phyloP scores from a whole-genome alignment of 345 rosid genomes.

The Populus tremula region DNA sequence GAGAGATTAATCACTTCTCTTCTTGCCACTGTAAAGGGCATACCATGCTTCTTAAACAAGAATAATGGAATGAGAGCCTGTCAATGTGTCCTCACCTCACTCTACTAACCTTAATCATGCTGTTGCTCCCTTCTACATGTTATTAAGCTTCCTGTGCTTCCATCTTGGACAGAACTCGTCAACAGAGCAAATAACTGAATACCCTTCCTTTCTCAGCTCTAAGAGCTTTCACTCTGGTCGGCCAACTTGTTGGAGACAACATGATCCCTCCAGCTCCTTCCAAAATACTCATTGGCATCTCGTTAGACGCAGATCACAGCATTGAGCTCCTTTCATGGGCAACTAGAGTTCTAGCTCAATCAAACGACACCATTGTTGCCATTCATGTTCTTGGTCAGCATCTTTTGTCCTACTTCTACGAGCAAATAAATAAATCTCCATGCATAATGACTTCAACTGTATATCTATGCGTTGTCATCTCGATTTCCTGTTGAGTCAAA shows the following conservation, averaged over 20 bases:
- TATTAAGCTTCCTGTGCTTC: slow-evolving; percentile 13
- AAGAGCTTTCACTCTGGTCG: background rate
- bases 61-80: slow-evolving; percentile 26
- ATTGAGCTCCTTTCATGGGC: slow-evolving; percentile 80
- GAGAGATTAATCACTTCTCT: slow-evolving; percentile 13
- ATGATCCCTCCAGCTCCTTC: slow-evolving; percentile 52
- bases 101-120: slow-evolving; percentile 51
- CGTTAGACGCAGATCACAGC: slow-evolving; percentile 57
- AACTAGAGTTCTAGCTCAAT: slow-evolving; percentile 64
- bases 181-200: background rate
- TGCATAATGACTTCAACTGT: background rate
- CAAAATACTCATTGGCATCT: slow-evolving; percentile 68
- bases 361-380: slow-evolving; percentile 69
- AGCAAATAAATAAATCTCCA: background rate
- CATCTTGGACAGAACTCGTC: background rate
- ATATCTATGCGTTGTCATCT: background rate
- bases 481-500: background rate
- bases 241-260: background rate
- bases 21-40: slow-evolving; percentile 18
- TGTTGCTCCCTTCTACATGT: slow-evolving; percentile 22
- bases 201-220: background rate
- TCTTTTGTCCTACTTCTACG: background rate
- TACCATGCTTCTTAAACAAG: slow-evolving; percentile 63
- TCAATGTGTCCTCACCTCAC: slow-evolving; percentile 30
- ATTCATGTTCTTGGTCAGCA: slow-evolving; percentile 66